Conservation (phyloP, 1,139 yeast genomes). For the Diutina sp. region DNA sequence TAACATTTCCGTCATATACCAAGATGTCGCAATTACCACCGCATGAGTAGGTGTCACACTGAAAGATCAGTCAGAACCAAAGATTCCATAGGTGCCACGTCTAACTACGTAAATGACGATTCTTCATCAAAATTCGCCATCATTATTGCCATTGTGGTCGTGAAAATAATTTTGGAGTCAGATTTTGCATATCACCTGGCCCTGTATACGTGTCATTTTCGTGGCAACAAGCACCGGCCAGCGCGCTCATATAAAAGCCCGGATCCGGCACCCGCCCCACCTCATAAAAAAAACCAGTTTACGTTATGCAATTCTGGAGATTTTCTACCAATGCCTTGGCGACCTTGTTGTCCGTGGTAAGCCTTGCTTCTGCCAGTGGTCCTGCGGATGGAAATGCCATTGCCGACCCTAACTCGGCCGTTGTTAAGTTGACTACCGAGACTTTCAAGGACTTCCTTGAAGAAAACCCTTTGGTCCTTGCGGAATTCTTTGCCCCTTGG, state of each 20-base stretch:
- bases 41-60: background rate
- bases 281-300: background rate
- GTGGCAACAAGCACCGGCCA: background rate
- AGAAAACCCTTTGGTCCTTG: slow-evolving; percentile 69
- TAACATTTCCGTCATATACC: background rate
- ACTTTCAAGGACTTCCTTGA: slow-evolving; percentile 51
- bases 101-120: background rate
- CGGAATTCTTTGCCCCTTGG: slow-evolving; percentile 99
- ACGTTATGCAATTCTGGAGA: background rate
- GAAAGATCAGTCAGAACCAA: background rate
- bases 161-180: background rate
- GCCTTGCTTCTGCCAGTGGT: slow-evolving; percentile 17
- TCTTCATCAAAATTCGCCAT: background rate
- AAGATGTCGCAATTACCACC: background rate
- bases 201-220: slow-evolving; percentile 2
- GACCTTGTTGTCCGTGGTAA: slow-evolving; percentile 4
- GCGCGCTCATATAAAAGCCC: background rate
- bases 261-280: background rate
- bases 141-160: background rate
- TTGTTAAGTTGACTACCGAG: slow-evolving; percentile 57
- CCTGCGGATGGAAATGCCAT: slow-evolving; percentile 45
- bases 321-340: background rate
- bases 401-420: slow-evolving; percentile 80
- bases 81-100: background rate
- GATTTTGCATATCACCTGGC: background rate